Evolutionary conservation across 1,139 yeast species (phyloP), one percentile per base, ranked within the genome.

Genomic region (Magnusiomyces magnusii): DNA sequence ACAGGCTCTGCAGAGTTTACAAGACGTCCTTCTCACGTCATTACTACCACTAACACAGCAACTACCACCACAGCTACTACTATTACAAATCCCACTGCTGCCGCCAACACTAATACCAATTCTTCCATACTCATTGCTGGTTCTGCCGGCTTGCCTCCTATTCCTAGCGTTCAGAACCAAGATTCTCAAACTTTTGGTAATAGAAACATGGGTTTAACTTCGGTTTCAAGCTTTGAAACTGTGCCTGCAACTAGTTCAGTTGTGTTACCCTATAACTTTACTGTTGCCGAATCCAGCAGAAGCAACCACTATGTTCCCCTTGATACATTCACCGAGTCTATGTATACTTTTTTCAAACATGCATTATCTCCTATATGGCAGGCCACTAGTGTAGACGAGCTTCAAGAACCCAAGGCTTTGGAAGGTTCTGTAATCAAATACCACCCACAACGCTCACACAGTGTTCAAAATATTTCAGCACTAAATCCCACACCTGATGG

Each of bases 351-450:
- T 49, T 49, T 49, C 9, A 49, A 49, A 27, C 21, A 21, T 25
- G 51, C 51, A n/a, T 49, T 28, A 3, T 24, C 51, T 3, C 51
- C 51, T n/a, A 25, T 49, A 2, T 49, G 51, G 51, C 51, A 49
- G 9, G 36, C 51, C 51, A 49, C 51, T 10, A 21, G 24, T 27
- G 36, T 28, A 7, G 36, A 28, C 25, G 36, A 27, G 10, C 36
- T 25, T 21, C 27, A 44, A 44, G 49, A 44, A 23, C 49, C 49
- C n/a, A 44, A 23, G 49, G 49, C 49, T 21, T 21, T 44, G 27
- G 49, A 44, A 21, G 25, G 7, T 10, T 23, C 49, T 3, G 15
- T 44, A 21, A 21, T 23, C 5, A 39, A n/a, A n/a, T 39, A 15
- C 17, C 10, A 39, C n/a, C n/a, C n/a, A 15, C 10, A 39, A 39